Evolutionary conservation across 1,284 basidiomycete genomes (phyloP), one percentile per base, ranked within the genome.

Genomic region (Ceratobasidium sp.): DNA sequence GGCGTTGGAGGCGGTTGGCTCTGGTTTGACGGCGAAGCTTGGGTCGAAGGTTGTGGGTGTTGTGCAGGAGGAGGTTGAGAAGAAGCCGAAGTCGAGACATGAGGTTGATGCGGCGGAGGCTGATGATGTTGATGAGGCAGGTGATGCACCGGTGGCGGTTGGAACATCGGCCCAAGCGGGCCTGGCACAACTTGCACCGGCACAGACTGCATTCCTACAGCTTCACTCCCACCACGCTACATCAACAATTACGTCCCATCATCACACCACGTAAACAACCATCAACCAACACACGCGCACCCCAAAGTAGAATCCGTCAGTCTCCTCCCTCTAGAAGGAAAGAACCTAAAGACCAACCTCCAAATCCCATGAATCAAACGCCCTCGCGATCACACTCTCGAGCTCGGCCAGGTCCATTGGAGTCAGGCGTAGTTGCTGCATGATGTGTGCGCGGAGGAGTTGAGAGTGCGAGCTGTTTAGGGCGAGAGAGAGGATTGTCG

Each of bases 291-390:
- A 24, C 17, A 11, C 36, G 36, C 36, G 36, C 11, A 41, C 36
- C 36, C 36, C 36, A 41, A 41, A 41, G 36, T 41, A 41, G 11
- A 41, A 41, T 41, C 36, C 36, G 36, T 41, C 36, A 41, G 36
- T 11, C 36, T 11, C 36, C 36, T 41, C 11, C 36, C 11, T 11
- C 11, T 5, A 3, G 24, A 51, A 65, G 31, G 22, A 27, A 17
- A 31, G 4, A 8, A 54, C 17, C 36, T 41, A 22, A 31, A 36
- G 9, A 74, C 60, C 4, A 9, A 93, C 91, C 82, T 91, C 89
- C 76, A 89, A 88, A 80, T 93, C 90, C 92, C 92, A 94, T 62
- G 90, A 89, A 76, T 94, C 92, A 87, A 91, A 94, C 27, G 92
- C 92, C 65, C 91, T 89, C 2, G 92, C 92, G 74, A 94, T 91